A percentile compares a stretch with the other conserved stretches of the same genome.
phyloP scores from a whole-genome alignment of 306 rosid species.

The Trichosanthes cucumerina region DNA sequence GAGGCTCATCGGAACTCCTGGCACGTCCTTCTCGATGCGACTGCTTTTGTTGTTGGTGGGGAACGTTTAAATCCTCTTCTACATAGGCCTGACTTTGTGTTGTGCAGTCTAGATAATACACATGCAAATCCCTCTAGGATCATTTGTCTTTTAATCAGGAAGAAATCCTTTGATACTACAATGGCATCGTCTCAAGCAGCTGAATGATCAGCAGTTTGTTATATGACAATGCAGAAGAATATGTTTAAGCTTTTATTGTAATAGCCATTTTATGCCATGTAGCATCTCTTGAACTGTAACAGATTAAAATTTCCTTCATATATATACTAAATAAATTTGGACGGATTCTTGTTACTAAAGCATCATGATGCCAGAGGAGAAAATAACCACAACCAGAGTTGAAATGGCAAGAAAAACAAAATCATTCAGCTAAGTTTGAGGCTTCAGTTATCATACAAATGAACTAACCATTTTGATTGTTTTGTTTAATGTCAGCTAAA shows the following conservation, averaged over 20 bases:
- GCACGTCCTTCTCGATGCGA: conserved; percentile 90
- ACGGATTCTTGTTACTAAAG: not conserved
- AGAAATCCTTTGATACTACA: conserved; percentile 60
- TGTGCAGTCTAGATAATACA: conserved; percentile 62
- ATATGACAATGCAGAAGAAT: not conserved
- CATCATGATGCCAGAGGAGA: not conserved
- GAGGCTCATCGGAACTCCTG: conserved; percentile 84
- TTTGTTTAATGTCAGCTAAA: not conserved
- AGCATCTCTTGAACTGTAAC: not conserved
- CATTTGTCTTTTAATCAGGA: conserved; percentile 73
- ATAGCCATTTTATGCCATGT: not conserved
- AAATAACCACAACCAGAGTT: not conserved
- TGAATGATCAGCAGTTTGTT: conserved; percentile 25
- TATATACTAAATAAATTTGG: not conserved
- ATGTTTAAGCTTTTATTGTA: not conserved
- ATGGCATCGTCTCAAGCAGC: conserved; percentile 39
- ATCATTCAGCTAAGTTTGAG: not conserved
- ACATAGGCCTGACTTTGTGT: conserved; percentile 74
- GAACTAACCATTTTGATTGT: not conserved
- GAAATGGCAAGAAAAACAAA: not conserved
- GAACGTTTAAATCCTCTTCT: conserved; percentile 55
- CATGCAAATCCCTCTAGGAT: conserved; percentile 58
- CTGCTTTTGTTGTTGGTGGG: conserved; percentile 52
- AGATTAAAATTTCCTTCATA: not conserved
- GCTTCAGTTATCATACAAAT: not conserved